Evolutionary conservation across 768 basidiomycete genomes (phyloP).

Genomic region (Guyanaporus albipodus): DNA sequence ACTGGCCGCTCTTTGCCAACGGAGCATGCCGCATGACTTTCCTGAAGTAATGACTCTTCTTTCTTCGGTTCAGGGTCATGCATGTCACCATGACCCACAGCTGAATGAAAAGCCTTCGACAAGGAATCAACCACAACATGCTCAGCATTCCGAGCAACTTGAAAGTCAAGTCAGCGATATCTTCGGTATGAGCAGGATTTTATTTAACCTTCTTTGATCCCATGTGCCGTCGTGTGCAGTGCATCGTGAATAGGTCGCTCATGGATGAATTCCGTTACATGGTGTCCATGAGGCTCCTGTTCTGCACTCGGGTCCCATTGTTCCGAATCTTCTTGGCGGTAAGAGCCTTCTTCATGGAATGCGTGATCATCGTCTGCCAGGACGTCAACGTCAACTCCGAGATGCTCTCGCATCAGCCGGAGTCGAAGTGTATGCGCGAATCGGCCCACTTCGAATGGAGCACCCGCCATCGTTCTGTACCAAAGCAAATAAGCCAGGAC

Average conservation of each 20-base stretch:
- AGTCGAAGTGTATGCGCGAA: conserved; percentile 94
- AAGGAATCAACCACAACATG: conserved; percentile 36
- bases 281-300: conserved; percentile 46
- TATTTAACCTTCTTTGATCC: conserved; percentile 50
- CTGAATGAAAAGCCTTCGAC: conserved; percentile 38
- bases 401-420: conserved; percentile 93
- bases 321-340: conserved; percentile 47
- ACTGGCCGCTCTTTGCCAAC: conserved; percentile 46
- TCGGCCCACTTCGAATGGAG: conserved; percentile 91
- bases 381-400: conserved; percentile 91
- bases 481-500: conserved; percentile 1
- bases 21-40: conserved; percentile 51
- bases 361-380: conserved; percentile 73
- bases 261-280: conserved; percentile 42
- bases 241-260: conserved; percentile 33
- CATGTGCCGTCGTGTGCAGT: conserved; percentile 36
- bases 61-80: neutral
- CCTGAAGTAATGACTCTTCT: conserved; percentile 38
- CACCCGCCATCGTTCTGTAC: conserved; percentile 84
- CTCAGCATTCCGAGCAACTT: conserved; percentile 40
- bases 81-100: neutral
- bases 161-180: conserved; percentile 5
- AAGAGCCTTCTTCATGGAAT: conserved; percentile 46
- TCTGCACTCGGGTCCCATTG: conserved; percentile 74
- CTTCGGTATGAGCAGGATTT: neutral